Base-by-base conservation (phyloP, 306 rosid genomes). In the Vicia sativa region DNA sequence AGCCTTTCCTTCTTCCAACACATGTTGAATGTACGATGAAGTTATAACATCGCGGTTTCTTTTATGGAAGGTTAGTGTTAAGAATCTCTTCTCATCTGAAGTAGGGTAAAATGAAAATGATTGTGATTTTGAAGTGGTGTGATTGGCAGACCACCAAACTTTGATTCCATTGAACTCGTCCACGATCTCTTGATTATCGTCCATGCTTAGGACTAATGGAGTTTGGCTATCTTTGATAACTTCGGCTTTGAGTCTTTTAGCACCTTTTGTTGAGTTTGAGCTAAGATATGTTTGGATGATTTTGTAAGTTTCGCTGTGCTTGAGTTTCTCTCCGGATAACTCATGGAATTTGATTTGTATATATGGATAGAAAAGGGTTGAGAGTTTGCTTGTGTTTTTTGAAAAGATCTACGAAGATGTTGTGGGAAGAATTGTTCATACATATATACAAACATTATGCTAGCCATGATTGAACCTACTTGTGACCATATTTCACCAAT, bases 181-280 rank as follows among this genome's bases (percentile, higher is more conserved):
- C 0, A 61, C 73, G 42, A 89, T 83, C 19, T 85, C 90, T 63
- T 87, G 82, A 11, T 71, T 75, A 25, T 87, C 88, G 1, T 70
- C 93, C 84, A 85, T 58, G 37, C 42, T 71, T 0, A 87, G 86
- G 0, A 81, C 71, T 0, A 81, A 0, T 1, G 80, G 76, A 7
- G 74, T 72, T 48, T 85, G 76, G 65, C 71, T 75, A 11, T 74
- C 71, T 50, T 81, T 74, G 6, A 81, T 73, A 4, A 74, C 84
- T 3, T 80, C 73, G 6, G 91, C 96, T 70, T 59, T 85, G 4
- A 89, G 82, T 4, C 74, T 54, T 41, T 18, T 76, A 9, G 85
- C 92, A 0, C 3, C 31, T 35, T 69, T 15, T 0, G 83, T 50
- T 3, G 86, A 79, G 16, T 54, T 61, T 1, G 62, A 64, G 54